Evolutionary conservation across 1,139 yeast genomes (phyloP).

Genomic region (Ogataea hybrid): DNA sequence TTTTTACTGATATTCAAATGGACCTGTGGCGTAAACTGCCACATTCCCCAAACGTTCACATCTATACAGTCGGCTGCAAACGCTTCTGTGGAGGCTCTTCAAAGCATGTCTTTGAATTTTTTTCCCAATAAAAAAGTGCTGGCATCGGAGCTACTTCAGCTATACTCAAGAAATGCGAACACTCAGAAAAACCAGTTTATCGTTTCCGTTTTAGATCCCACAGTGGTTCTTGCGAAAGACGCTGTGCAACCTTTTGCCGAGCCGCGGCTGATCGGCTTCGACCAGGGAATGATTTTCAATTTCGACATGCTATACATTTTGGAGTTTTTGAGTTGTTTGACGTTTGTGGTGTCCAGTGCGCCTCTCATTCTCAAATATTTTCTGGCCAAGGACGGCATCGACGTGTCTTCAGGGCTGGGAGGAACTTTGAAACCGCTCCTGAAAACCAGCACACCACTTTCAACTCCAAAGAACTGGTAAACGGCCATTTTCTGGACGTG

Average conservation of each 20-base stretch:
- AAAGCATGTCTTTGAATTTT: slow-evolving; percentile 23
- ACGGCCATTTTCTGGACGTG: slow-evolving; percentile 63
- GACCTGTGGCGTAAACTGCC: slow-evolving; percentile 25
- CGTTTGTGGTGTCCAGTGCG: slow-evolving; percentile 40
- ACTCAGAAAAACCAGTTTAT: slow-evolving; percentile 8
- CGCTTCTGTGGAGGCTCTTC: slow-evolving; percentile 6
- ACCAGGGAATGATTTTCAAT: slow-evolving; percentile 30
- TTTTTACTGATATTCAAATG: slow-evolving; percentile 30
- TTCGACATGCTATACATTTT: slow-evolving; percentile 41
- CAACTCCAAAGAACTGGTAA: slow-evolving; percentile 50
- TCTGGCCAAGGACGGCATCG: slow-evolving; percentile 21
- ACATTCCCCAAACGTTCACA: background rate
- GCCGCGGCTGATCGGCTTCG: slow-evolving; percentile 3
- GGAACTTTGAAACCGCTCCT: background rate
- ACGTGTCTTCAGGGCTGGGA: slow-evolving; percentile 8
- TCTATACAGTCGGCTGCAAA: background rate
- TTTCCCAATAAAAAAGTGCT: slow-evolving; percentile 30
- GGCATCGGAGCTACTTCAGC: slow-evolving; percentile 24
- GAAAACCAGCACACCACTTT: slow-evolving; percentile 26
- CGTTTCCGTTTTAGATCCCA: slow-evolving; percentile 28
- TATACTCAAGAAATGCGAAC: slow-evolving; percentile 7
- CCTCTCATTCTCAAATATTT: slow-evolving; percentile 35
- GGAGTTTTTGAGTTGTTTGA: slow-evolving; percentile 43
- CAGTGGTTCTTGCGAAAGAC: slow-evolving; percentile 21
- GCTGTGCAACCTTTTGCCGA: background rate